Conservation (phyloP, 2,329 filamentous ascomycete species). For the Coniochaeta hoffmannii region DNA sequence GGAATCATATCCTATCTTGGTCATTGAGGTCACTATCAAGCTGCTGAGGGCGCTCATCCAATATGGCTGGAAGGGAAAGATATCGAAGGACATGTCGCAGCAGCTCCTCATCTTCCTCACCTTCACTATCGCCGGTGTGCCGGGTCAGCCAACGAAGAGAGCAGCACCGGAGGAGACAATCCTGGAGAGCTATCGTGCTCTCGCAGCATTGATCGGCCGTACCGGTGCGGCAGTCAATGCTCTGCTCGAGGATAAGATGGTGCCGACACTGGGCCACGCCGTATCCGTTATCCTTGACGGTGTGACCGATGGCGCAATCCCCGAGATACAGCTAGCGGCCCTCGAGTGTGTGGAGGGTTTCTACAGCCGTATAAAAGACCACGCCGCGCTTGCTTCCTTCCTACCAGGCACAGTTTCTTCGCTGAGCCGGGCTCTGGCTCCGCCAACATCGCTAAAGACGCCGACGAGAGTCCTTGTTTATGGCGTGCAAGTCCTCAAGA, state of each 20-base stretch:
- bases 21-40: constrained; percentile 69
- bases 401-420: constrained; percentile 82
- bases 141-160: constrained; percentile 42
- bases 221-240: constrained; percentile 2
- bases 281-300: constrained; percentile 74
- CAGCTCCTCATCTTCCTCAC: constrained; percentile 82
- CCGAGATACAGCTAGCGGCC: constrained; percentile 65
- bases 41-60: constrained; percentile 67
- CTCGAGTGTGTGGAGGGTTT: constrained; percentile 56
- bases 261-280: constrained; percentile 75
- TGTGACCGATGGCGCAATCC: constrained; percentile 55
- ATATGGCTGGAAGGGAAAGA: constrained; percentile 68
- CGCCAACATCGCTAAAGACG: constrained; percentile 49
- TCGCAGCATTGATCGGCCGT: constrained; percentile 57
- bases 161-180: constrained; percentile 65
- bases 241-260: constrained; percentile 47
- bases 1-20: constrained; percentile 59
- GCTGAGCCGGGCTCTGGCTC: constrained; percentile 66
- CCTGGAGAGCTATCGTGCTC: constrained; percentile 61
- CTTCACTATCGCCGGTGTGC: constrained; percentile 68
- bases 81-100: constrained; percentile 66
- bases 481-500: constrained; percentile 50
- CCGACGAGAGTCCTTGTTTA: constrained; percentile 55
- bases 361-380: constrained; percentile 58
- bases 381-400: constrained; percentile 73